phyloP scores from a whole-genome alignment of 208 protist genomes.

The Wallacemonas rigidus region DNA sequence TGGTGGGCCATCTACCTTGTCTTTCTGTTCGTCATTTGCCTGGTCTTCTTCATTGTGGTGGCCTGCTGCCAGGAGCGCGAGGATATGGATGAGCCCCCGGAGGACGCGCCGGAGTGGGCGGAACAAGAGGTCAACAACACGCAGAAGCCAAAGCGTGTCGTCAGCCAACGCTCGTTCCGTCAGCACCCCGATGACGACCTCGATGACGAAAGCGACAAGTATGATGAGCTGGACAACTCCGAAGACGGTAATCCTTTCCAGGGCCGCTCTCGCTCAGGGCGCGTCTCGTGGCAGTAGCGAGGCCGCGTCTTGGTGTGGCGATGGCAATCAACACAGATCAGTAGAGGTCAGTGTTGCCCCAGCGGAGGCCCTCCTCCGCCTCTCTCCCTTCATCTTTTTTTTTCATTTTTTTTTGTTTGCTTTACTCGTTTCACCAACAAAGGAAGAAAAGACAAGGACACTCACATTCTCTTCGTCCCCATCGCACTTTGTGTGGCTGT shows the following conservation, averaged over 20 bases:
- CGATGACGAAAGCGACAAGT: slow-evolving; percentile 4
- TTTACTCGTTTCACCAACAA: not conserved
- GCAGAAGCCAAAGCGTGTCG: slow-evolving; percentile 32
- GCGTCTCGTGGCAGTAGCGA: slow-evolving; percentile 11
- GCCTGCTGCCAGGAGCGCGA: slow-evolving; percentile 45
- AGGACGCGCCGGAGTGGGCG: slow-evolving; percentile 52
- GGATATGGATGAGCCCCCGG: slow-evolving; percentile 55
- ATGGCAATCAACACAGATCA: not conserved
- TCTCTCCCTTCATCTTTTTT: slow-evolving; percentile 7
- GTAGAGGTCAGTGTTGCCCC: too few species aligned
- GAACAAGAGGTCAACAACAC: slow-evolving; percentile 24
- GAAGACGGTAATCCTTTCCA: not conserved
- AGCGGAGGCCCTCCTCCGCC: too few species aligned
- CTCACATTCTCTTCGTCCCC: not conserved
- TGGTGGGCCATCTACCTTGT: slow-evolving; percentile 46
- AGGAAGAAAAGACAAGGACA: too few species aligned
- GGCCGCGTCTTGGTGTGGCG: too few species aligned
- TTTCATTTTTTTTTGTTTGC: slow-evolving; percentile 22
- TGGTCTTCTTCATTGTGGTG: slow-evolving; percentile 33
- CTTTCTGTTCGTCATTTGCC: slow-evolving; percentile 28
- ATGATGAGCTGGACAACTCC: not conserved
- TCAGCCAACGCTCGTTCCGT: slow-evolving; percentile 41
- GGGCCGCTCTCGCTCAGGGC: not conserved
- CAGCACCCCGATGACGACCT: slow-evolving; percentile 6
- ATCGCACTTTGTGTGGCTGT: not conserved